Evolutionary conservation across 305 asterid genomes (phyloP).

Genomic region (Salvia sclarea): DNA sequence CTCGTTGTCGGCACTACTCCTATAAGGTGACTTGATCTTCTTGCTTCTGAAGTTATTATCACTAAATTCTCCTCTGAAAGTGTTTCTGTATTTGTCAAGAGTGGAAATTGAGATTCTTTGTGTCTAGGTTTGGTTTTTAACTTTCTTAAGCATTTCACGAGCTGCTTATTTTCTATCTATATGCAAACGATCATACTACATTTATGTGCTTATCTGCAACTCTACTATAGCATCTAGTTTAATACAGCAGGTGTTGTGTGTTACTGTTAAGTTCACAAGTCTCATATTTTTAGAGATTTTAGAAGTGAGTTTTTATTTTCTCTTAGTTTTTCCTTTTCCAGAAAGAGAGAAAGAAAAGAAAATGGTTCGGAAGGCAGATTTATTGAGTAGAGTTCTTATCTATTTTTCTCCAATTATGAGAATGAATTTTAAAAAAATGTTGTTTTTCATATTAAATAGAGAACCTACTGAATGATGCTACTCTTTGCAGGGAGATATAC

Average conservation of each 20-base stretch:
- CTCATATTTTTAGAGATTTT: background rate
- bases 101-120: background rate
- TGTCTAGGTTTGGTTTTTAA: background rate
- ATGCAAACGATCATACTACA: background rate
- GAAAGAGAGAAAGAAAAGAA: background rate
- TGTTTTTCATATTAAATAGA: background rate
- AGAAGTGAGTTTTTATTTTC: conserved; percentile 1
- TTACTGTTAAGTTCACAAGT: background rate
- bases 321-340: background rate
- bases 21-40: conserved; percentile 50
- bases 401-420: background rate
- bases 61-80: background rate
- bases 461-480: conserved; percentile 11
- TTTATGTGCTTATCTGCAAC: background rate
- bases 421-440: background rate
- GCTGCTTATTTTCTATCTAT: background rate
- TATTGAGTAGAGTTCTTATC: background rate
- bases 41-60: conserved; percentile 14
- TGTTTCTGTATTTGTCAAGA: background rate
- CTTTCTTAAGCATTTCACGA: background rate
- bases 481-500: conserved; percentile 69
- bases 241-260: background rate
- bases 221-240: background rate
- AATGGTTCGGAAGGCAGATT: conserved; percentile 1
- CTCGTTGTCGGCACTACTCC: conserved; percentile 82